These are phyloP conservation scores for Viola pubescens DNA, from an alignment of 441 rosid species.

Conservation along the genomic window DNA sequence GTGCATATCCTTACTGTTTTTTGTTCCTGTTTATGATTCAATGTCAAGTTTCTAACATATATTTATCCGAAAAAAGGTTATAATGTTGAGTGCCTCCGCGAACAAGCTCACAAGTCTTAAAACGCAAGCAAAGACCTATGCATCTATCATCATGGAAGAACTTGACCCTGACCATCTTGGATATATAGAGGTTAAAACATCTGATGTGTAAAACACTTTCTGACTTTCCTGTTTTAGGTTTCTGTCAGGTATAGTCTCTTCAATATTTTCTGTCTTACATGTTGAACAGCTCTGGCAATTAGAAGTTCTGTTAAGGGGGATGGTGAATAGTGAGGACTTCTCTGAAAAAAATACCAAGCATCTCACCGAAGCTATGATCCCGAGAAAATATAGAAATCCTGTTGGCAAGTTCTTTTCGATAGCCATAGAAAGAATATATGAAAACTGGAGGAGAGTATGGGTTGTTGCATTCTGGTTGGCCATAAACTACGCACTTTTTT, in stretches of 20 bases:
- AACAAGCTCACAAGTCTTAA: slow-evolving; percentile 72
- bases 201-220: not conserved
- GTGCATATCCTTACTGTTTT: not conserved
- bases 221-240: not conserved
- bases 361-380: slow-evolving; percentile 79
- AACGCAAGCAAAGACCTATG: slow-evolving; percentile 50
- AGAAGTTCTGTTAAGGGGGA: slow-evolving; percentile 62
- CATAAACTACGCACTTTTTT: slow-evolving; percentile 37
- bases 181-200: slow-evolving; percentile 58
- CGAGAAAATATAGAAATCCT: slow-evolving; percentile 57
- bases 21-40: not conserved
- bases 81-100: slow-evolving; percentile 76
- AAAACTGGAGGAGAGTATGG: slow-evolving; percentile 69
- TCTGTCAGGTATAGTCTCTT: not conserved
- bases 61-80: slow-evolving; percentile 31
- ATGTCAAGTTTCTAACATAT: not conserved
- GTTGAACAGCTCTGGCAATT: slow-evolving; percentile 76
- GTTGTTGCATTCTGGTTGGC: slow-evolving; percentile 36
- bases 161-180: slow-evolving; percentile 89
- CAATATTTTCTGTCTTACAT: not conserved
- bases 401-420: slow-evolving; percentile 34
- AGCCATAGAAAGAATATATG: slow-evolving; percentile 38
- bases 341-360: slow-evolving; percentile 28
- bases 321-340: slow-evolving; percentile 44
- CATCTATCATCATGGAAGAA: slow-evolving; percentile 93